Evolutionary conservation across 2,329 filamentous ascomycete genomes (phyloP), one percentile per base, ranked within the genome.

Genomic region (Neophaeococcomyces aloes): DNA sequence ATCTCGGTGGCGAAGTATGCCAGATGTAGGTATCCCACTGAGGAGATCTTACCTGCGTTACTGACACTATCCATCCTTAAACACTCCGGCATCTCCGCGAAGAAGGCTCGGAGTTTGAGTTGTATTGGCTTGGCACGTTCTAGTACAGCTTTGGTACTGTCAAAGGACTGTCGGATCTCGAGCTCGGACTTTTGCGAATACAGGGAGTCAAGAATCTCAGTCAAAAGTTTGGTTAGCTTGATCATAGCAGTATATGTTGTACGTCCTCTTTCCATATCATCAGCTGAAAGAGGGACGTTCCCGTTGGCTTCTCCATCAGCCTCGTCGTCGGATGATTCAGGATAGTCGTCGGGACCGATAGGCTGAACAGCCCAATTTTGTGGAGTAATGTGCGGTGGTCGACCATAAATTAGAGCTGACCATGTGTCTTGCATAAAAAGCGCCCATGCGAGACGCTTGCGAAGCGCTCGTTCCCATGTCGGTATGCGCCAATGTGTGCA

Each of bases 371-470:
- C 70, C 76, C 77, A 80, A 52, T 78, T 74, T 6, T 64, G 65
- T 2, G 65, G 59, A 4, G 64, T 64, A 18, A 79, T 72, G 40
- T 77, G 69, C 18, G 70, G 72, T 8, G 74, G 75, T 19, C 75
- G 65, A 6, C 76, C 76, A 50, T 76, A 71, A 21, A 75, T 69
- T 29, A 77, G 63, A 2, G 72, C 68, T 2, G 72, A 70, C 76
- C 73, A 79, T 53, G 74, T 77, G 49, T 82, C 78, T 55, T 81
- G 78, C 67, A 79, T 76, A 49, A 72, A 81, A 0, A 80, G 59
- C 2, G 72, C 77, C 78, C 79, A 83, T 0, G 74, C 76, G 0
- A 82, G 61, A 11, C 79, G 64, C 53, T 75, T 74, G 11, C 79
- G 65, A 14, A 81, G 61, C 0, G 76, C 74, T 42, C 75, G 70